Conservation (phyloP, 108 stramenopile species). For the Cylindrotheca closterium region DNA sequence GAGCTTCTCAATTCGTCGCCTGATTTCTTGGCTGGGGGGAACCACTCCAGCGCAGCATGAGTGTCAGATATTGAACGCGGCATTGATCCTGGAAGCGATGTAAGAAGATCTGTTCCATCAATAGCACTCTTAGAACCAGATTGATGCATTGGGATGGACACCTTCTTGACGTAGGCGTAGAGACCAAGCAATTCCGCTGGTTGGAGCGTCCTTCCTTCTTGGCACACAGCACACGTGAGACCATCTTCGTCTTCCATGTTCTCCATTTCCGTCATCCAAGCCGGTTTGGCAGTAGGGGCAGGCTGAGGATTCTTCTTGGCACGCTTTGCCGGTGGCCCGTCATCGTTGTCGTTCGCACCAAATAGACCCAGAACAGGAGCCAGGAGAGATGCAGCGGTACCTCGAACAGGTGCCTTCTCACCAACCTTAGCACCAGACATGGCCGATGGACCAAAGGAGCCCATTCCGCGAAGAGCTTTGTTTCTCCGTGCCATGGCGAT, state of each 20-base stretch:
- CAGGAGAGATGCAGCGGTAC: slow-evolving; percentile 42
- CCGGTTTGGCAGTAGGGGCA: slow-evolving; percentile 41
- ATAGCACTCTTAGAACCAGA: slow-evolving; percentile 47
- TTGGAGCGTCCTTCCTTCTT: slow-evolving; percentile 77
- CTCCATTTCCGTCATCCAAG: slow-evolving; percentile 87
- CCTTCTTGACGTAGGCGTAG: slow-evolving; percentile 83
- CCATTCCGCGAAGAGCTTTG: slow-evolving; percentile 63
- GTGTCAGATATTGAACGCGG: slow-evolving; percentile 40
- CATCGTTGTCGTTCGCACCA: slow-evolving; percentile 11
- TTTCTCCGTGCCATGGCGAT: slow-evolving; percentile 75
- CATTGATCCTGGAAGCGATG: slow-evolving; percentile 47
- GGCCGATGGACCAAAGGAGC: slow-evolving; percentile 41
- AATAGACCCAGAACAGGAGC: slow-evolving; percentile 52
- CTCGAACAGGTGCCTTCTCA: slow-evolving; percentile 27
- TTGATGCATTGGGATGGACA: slow-evolving; percentile 51
- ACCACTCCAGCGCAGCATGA: slow-evolving; percentile 39
- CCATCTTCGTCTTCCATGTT: slow-evolving; percentile 81
- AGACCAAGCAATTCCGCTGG: slow-evolving; percentile 81
- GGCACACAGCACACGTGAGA: slow-evolving; percentile 78
- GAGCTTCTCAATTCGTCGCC: slow-evolving; percentile 50
- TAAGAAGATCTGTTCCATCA: slow-evolving; percentile 68
- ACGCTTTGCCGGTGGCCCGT: slow-evolving; percentile 12
- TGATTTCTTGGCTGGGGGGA: slow-evolving; percentile 38
- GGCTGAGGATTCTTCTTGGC: slow-evolving; percentile 6
- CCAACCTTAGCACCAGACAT: background rate